Evolutionary conservation across 1,284 basidiomycete genomes (phyloP).

Genomic region (Rugiboletus extremiorientalis): DNA sequence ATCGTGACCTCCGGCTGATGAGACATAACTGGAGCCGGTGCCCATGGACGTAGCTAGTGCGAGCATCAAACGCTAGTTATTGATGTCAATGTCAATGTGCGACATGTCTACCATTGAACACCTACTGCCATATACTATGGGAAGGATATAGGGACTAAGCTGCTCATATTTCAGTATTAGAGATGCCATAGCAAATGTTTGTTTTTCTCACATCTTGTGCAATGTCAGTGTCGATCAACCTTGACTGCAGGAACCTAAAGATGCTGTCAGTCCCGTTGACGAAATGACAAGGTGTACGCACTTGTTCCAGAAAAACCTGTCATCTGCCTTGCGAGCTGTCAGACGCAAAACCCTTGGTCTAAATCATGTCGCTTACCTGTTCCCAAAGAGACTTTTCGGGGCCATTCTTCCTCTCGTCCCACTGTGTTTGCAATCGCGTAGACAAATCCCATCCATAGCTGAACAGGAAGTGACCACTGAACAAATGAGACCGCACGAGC

Average conservation of each 20-base stretch:
- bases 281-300: constrained; percentile 22
- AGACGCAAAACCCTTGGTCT: constrained; percentile 16
- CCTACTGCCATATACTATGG: constrained; percentile 89
- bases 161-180: constrained; percentile 36
- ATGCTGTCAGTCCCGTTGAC: constrained; percentile 1
- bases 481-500: constrained; percentile 85
- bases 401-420: constrained; percentile 51
- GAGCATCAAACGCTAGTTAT: constrained; percentile 81
- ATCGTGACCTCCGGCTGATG: constrained; percentile 90
- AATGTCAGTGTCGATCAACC: constrained; percentile 63
- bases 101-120: constrained; percentile 16
- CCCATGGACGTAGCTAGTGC: constrained; percentile 75
- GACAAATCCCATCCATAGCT: constrained; percentile 94
- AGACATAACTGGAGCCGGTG: constrained; percentile 84
- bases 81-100: constrained; percentile 9
- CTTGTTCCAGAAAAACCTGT: constrained; percentile 99
- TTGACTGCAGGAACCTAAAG: constrained; percentile 66
- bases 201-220: constrained; percentile 57
- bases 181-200: background rate
- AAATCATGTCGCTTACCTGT: constrained; percentile 46
- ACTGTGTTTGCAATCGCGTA: constrained; percentile 85
- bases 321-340: constrained; percentile 66
- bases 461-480: constrained; percentile 82
- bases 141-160: constrained; percentile 88
- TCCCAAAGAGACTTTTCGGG: constrained; percentile 69